Base-by-base conservation (phyloP, 192 early-diverging fungal species). In the Globomyces pollinis-pini region DNA sequence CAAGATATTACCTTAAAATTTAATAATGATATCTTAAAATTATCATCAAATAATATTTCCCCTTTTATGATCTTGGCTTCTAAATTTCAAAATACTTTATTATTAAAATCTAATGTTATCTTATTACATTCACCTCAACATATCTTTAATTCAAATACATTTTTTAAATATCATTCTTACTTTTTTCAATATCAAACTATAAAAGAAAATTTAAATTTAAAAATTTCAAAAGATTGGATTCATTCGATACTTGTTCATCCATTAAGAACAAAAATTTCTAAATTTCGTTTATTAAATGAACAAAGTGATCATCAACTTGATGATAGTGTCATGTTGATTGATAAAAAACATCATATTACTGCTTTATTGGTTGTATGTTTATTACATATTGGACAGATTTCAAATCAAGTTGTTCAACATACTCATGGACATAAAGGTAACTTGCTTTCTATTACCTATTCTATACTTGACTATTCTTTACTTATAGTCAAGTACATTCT, bases 61-160 rank as follows among this genome's bases (percentile, higher is more conserved):
- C 81, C 87, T 0, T 87, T 77, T 79, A 79, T 84, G 0, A 69
- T 88, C 45, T 42, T 89, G 26, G 79, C 76, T 0, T 74, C 77
- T 2, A 67, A 54, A 24, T 89, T 86, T 70, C 50, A 62, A 15
- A 76, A 84, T 24, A 68, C 75, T 16, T 81, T 89, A 43, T 72
- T 89, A 50, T 69, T 88, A 42, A 86, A 89, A 62, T 80, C 87
- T 12, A 86, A 89, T 63, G 83, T 73, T 0, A 66, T 84, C 29
- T 84, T 86, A 50, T 61, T 89, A 36, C 72, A 81, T 50, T 57
- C 63, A 49, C 86, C 87, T 0, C 77, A 70, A 26, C 50, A 47
- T 7, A 23, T 86, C 7, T 83, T 83, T 58, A 8, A 21, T 2
- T 9, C 50, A 1, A 29, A 30, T 39, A 62, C 70, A 38, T 62